phyloP scores from a whole-genome alignment of 2,329 filamentous ascomycete genomes.

The Nemania sp. region DNA sequence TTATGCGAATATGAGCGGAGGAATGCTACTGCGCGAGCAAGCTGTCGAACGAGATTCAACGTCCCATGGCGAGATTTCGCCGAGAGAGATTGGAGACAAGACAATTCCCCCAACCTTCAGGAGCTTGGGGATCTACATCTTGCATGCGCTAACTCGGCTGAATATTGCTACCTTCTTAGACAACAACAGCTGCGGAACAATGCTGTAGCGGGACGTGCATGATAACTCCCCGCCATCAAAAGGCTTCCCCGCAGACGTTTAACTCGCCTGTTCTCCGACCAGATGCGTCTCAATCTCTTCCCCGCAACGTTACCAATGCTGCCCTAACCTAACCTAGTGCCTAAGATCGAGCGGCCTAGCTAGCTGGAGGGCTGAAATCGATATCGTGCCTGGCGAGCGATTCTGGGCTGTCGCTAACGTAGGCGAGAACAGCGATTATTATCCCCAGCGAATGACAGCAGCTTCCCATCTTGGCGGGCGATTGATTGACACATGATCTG shows the following conservation, averaged over 20 bases:
- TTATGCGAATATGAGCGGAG: no score
- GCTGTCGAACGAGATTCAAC: not conserved
- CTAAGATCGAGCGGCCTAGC: slow-evolving; percentile 13
- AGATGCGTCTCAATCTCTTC: slow-evolving; percentile 2
- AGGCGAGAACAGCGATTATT: slow-evolving; percentile 13
- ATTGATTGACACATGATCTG: slow-evolving; percentile 34
- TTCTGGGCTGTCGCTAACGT: slow-evolving; percentile 1
- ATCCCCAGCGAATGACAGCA: slow-evolving; percentile 15
- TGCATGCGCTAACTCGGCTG: slow-evolving; percentile 13
- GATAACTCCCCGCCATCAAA: slow-evolving; percentile 2
- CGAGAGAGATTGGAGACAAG: not conserved
- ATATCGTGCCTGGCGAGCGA: not conserved
- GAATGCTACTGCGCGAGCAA: no score
- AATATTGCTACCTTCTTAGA: slow-evolving; percentile 11
- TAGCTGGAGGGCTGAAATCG: no score
- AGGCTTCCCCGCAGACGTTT: slow-evolving; percentile 13
- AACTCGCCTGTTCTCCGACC: not conserved
- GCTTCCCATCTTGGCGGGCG: slow-evolving; percentile 20
- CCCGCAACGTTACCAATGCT: slow-evolving; percentile 5
- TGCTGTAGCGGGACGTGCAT: slow-evolving; percentile 5
- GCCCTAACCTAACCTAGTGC: slow-evolving; percentile 12
- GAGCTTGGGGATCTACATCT: slow-evolving; percentile 8
- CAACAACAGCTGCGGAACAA: not conserved
- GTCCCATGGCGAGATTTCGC: not conserved
- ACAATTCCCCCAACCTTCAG: not conserved